Evolutionary conservation across 2,329 filamentous ascomycete species (phyloP).

Genomic region (Claviceps sp.): DNA sequence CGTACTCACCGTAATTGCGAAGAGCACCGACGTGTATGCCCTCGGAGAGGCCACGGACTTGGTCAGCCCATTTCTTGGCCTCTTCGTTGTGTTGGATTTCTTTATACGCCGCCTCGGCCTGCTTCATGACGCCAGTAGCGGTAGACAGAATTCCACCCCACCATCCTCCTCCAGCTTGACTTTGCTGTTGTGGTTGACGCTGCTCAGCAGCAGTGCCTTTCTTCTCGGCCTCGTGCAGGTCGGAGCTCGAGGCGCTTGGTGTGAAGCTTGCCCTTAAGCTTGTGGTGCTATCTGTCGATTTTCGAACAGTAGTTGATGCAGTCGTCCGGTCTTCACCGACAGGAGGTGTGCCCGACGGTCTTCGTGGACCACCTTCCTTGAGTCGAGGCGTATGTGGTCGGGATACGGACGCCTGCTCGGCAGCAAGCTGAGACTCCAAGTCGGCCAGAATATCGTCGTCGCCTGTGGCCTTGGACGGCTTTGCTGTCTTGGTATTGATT

Average conservation of each 20-base stretch:
- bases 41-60: constrained; percentile 54
- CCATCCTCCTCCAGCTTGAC: constrained; percentile 54
- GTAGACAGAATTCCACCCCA: constrained; percentile 80
- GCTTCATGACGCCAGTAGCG: constrained; percentile 75
- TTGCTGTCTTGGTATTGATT: constrained; percentile 25
- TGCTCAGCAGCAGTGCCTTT: constrained; percentile 33
- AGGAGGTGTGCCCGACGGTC: constrained; percentile 35
- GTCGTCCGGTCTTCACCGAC: constrained; percentile 50
- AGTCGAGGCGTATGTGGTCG: constrained; percentile 74
- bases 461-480: constrained; percentile 33
- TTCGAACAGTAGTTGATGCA: constrained; percentile 32
- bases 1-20: constrained; percentile 28
- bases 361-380: constrained; percentile 35
- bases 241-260: constrained; percentile 50
- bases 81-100: constrained; percentile 95
- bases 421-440: constrained; percentile 59
- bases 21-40: constrained; percentile 61
- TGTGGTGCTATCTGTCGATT: constrained; percentile 64
- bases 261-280: constrained; percentile 62
- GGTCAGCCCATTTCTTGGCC: constrained; percentile 89
- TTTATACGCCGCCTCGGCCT: constrained; percentile 83
- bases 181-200: constrained; percentile 7
- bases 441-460: constrained; percentile 76
- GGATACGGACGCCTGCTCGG: constrained; percentile 52
- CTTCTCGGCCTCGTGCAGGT: constrained; percentile 44